Evolutionary conservation across 768 basidiomycete species (phyloP), one percentile per base, ranked within the genome.

Genomic region (Antrodiella citrinella): DNA sequence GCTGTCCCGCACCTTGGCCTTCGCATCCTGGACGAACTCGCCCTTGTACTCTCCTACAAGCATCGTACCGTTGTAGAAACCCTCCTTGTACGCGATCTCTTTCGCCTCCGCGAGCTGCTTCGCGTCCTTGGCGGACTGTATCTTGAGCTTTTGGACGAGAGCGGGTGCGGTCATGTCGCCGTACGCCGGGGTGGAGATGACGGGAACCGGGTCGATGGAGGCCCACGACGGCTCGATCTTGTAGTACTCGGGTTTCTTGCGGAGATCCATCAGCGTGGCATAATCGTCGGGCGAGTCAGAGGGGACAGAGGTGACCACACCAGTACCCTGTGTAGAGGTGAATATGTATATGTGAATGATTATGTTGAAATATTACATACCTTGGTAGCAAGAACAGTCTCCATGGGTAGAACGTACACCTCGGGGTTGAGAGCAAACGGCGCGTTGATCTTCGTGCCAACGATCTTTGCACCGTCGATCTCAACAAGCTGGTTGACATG

Each of bases 261-360:
- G 86, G 24, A 99, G 75, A 62, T 98, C 95, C 59, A 81, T 81
- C 47, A 92, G 73, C 3, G 91, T 95, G 57, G 82, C 80, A 68
- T 81, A 98, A 64, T 99, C 96, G 64, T 98, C 96, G 3, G 96
- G 96, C 3, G 96, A 98, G 65, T 99, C 96, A 5, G 96, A 96
- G 0, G 96, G 94, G 4, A 96, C 94, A 38, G 91, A 98, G 3
- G 94, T 96, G 59, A 99, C 96, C 24, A 99, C 92, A 54, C 95
- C 96, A 11, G 95, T 98, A 60, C 96, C 96, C 85, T 86, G 54
- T 2, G 43, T 2, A 2, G 2, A 19, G 12, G 23, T 41, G 4
- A 50, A 39, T 12, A 24, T 26, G 19, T n/a, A 21, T n/a, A n/a
- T n/a, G n/a, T n/a, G n/a, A 48, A 42, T 13, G 9, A 19, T 15